Base-by-base conservation (phyloP, 2,329 filamentous ascomycete genomes). In the Trichoderma asperellum region DNA sequence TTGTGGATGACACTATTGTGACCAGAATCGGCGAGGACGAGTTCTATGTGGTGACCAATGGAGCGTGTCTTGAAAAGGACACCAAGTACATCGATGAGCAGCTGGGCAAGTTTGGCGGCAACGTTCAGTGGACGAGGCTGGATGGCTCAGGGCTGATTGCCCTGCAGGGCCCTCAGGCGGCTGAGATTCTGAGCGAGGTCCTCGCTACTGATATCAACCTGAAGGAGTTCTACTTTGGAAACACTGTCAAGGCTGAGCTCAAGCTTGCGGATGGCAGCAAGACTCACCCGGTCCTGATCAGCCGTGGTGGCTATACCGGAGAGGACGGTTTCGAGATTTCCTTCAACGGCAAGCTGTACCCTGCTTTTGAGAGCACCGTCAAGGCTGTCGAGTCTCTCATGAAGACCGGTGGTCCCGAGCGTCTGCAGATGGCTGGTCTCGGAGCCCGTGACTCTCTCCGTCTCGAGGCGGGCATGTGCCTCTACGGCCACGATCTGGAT, bases 241-340 rank as follows among this genome's bases (percentile, higher is more conserved):
- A 90, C 74, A 90, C 89, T 69, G 86, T 87, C 65, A 88, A 86
- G 76, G 86, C 91, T 24, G 86, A 87, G 72, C 82, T 97, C 65
- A 87, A 85, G 71, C 83, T 92, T 14, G 81, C 84, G 47, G 86
- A 86, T 56, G 86, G 85, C 47, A 70, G 72, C 72, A 76, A 78
- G 73, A 77, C 79, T 61, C 77, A 80, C 71, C 78, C 79, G 7
- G 77, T 83, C 24, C 77, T 97, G 62, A 89, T 97, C 77, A 94
- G 90, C 77, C 89, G 96, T 71, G 96, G 92, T 58, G 96, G 96
- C 5, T 99, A 99, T 84, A 99, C 96, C 0, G 96, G 96, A 70
- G 96, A 99, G 83, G 96, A 99, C 79, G 96, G 96, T 53, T 99
- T 99, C 81, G 96, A 99, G 83, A 93, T 99, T 76, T 96, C 92